phyloP scores from a whole-genome alignment of 2,329 filamentous ascomycete species.

The Scedosporium dehoogii region DNA sequence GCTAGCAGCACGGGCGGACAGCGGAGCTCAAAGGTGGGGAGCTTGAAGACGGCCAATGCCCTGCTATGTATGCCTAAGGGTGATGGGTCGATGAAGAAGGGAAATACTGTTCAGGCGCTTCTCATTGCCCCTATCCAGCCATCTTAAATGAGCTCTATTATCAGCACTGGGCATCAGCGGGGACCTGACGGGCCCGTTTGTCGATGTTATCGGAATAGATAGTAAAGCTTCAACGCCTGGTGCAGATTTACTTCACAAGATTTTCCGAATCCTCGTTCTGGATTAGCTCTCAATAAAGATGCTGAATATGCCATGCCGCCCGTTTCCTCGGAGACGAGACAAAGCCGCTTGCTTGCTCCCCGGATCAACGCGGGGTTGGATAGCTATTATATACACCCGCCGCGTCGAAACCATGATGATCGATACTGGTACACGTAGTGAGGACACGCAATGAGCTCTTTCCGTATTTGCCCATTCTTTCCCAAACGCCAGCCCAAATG shows the following conservation, averaged over 20 bases:
- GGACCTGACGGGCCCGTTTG: too few relatives aligned
- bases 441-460: background rate
- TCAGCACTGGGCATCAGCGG: background rate
- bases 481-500: background rate
- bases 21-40: constrained; percentile 81
- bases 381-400: background rate
- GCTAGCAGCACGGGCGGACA: constrained; percentile 83
- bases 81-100: constrained; percentile 55
- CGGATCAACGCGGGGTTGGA: background rate
- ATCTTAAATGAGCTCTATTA: background rate
- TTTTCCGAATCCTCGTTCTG: background rate
- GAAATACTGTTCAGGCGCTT: constrained; percentile 64
- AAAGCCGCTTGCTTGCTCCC: background rate
- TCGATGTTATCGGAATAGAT: too few relatives aligned
- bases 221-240: too few relatives aligned
- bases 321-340: background rate
- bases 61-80: constrained; percentile 65
- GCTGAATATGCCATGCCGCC: background rate
- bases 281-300: background rate
- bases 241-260: too few relatives aligned
- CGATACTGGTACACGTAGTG: background rate
- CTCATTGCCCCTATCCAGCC: constrained; percentile 46
- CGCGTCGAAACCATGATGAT: background rate
- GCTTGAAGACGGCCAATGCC: constrained; percentile 80
- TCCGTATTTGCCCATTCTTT: background rate